Evolutionary conservation across 2,329 filamentous ascomycete genomes (phyloP).

Genomic region (Penicillium sp.): DNA sequence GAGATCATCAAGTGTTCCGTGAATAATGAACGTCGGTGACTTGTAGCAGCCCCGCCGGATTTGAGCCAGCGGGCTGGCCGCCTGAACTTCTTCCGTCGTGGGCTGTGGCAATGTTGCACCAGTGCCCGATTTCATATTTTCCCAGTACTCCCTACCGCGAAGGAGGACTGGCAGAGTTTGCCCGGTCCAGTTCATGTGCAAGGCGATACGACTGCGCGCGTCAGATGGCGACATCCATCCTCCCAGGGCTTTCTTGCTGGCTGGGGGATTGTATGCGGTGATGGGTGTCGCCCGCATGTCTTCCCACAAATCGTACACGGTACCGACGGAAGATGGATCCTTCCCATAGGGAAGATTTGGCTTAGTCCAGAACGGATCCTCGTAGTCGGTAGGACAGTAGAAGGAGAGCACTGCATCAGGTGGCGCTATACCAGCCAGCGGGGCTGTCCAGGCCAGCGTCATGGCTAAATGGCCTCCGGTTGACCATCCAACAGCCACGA

Average conservation of each 20-base stretch:
- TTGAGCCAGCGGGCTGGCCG: background rate
- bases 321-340: background rate
- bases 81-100: background rate
- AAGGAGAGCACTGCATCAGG: conserved; percentile 46
- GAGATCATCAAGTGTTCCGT: background rate
- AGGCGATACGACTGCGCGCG: background rate
- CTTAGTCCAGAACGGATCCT: conserved; percentile 15
- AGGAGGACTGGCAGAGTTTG: background rate
- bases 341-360: background rate
- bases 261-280: background rate
- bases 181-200: background rate
- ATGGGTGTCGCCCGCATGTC: background rate
- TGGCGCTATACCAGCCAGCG: conserved; percentile 25
- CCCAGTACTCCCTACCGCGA: background rate
- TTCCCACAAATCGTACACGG: background rate
- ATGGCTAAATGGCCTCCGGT: conserved; percentile 47
- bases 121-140: too few relatives aligned
- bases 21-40: background rate
- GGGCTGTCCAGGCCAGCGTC: conserved; percentile 39
- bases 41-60: background rate
- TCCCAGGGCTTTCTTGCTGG: background rate
- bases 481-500: conserved; percentile 49
- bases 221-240: background rate
- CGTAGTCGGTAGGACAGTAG: conserved; percentile 43
- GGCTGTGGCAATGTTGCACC: background rate